Evolutionary conservation across 2,329 filamentous ascomycete genomes (phyloP).

Genomic region (Xylariaceae sp.): DNA sequence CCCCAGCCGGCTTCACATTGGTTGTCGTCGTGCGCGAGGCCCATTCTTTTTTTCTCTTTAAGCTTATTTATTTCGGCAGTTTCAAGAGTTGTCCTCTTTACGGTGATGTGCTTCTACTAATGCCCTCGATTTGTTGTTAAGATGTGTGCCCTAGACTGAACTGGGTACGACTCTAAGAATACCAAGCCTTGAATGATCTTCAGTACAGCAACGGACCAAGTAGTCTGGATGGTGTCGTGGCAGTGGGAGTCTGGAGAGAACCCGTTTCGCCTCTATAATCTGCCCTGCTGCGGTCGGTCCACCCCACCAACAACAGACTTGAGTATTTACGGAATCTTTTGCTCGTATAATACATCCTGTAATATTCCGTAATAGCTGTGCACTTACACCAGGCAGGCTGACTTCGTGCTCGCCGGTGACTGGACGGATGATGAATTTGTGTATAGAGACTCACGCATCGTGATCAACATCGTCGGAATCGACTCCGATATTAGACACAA

Average conservation of each 20-base stretch:
- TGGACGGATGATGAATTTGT: not conserved
- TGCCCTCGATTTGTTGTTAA: not conserved
- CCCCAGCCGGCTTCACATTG: not conserved
- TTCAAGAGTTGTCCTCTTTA: not conserved
- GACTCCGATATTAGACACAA: not conserved
- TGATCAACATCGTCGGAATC: not conserved
- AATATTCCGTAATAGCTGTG: not conserved
- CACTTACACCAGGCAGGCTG: not conserved
- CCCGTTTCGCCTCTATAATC: not conserved
- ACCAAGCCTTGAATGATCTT: too few species aligned
- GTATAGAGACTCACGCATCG: not conserved
- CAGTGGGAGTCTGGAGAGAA: not conserved
- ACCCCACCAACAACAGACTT: not conserved
- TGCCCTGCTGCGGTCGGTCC: not conserved
- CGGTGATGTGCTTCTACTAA: not conserved
- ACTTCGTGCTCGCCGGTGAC: not conserved
- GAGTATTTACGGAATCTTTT: not conserved
- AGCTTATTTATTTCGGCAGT: not conserved
- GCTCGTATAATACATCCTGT: not conserved
- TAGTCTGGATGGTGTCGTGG: not conserved
- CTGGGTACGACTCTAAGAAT: too few species aligned
- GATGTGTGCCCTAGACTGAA: not conserved
- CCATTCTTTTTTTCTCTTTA: not conserved
- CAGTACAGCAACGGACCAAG: too few species aligned
- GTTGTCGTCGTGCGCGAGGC: not conserved